These are phyloP conservation scores for Ormosia emarginata DNA, from an alignment of 306 rosid species.

Conservation along the genomic window DNA sequence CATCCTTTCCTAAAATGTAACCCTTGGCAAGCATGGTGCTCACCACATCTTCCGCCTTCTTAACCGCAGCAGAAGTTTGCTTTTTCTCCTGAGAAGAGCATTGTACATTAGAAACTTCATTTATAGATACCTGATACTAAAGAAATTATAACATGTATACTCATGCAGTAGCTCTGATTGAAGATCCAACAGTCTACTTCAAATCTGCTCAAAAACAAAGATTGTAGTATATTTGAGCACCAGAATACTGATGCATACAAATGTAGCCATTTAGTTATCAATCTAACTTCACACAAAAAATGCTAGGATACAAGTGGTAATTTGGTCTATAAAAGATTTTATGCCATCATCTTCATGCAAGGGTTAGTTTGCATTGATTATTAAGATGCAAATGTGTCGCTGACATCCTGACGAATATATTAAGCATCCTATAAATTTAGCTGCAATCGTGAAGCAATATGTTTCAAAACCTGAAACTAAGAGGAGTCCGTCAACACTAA, in stretches of 20 bases:
- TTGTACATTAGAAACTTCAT: neutral
- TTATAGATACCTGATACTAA: neutral
- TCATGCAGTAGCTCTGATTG: neutral
- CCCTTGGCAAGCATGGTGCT: constrained; percentile 83
- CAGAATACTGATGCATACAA: neutral
- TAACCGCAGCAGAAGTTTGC: constrained; percentile 34
- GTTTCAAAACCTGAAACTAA: neutral
- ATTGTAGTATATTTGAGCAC: neutral
- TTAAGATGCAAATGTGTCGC: neutral
- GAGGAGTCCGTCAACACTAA: neutral
- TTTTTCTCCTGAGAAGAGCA: constrained; percentile 31
- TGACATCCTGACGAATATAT: neutral
- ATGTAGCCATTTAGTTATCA: neutral
- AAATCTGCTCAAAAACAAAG: neutral
- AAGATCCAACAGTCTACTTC: neutral
- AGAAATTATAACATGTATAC: neutral
- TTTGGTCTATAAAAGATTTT: neutral
- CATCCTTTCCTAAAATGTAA: constrained; percentile 68
- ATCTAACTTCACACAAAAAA: neutral
- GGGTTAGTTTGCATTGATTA: too few species aligned
- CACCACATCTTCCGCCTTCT: constrained; percentile 70
- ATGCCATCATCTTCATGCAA: neutral
- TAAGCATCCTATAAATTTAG: neutral
- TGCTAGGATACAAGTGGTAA: neutral
- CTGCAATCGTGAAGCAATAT: neutral